phyloP scores from a whole-genome alignment of 768 basidiomycete genomes.

The Russula emetica region DNA sequence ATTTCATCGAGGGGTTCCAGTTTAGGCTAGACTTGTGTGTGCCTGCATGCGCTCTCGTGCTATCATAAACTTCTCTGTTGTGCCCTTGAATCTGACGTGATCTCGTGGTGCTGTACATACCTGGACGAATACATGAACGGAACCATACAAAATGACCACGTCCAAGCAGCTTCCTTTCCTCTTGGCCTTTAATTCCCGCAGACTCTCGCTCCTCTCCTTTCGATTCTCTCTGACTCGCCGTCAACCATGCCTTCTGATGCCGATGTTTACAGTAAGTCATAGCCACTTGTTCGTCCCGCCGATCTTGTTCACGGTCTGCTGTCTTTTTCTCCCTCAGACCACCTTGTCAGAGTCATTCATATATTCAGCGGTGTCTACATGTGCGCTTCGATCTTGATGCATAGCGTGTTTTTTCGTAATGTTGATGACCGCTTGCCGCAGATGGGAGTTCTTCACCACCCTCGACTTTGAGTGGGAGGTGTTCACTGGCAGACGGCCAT shows the following conservation, averaged over 20 bases:
- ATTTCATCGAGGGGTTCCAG: background rate
- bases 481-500: conserved; percentile 25
- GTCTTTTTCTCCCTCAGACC: background rate
- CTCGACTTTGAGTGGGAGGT: conserved; percentile 25
- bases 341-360: conserved; percentile 22
- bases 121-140: background rate
- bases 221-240: background rate
- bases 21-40: background rate
- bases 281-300: background rate
- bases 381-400: conserved; percentile 17
- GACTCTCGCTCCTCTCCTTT: background rate
- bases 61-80: background rate
- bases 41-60: background rate
- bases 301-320: background rate
- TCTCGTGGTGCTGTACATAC: background rate
- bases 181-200: conserved; percentile 12
- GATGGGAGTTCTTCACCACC: conserved; percentile 27
- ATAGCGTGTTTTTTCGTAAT: no score
- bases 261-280: conserved; percentile 15
- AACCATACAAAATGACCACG: conserved; percentile 1
- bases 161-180: conserved; percentile 11
- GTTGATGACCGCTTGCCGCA: conserved; percentile 1
- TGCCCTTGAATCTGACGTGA: background rate
- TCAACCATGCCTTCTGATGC: conserved; percentile 9
- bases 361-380: conserved; percentile 22